Evolutionary conservation across 2,329 filamentous ascomycete genomes (phyloP), one percentile per base, ranked within the genome.

Genomic region (Trichoderma koningii): DNA sequence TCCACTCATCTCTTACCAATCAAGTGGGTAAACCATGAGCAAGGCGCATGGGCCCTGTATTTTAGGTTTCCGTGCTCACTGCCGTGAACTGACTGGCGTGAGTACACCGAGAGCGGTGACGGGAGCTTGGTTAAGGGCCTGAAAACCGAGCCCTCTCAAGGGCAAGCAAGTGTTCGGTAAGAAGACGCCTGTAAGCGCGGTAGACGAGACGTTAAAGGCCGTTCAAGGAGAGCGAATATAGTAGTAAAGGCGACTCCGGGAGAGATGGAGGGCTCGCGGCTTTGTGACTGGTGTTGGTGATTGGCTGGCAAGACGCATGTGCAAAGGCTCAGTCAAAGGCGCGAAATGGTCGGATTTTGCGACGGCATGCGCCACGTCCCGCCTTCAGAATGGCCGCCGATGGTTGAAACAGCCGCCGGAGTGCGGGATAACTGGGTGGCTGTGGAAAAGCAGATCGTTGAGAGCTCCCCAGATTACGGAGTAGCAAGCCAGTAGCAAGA

Each of bases 341-440:
- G 30, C 9, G 10, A 50, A 47, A 52, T 28, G 17, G 34, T 3
- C 23, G 30, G 14, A 30, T 28, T 15, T 10, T 51, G 47, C 47
- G 57, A 44, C 57, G 47, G 57, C 30, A 42, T 50, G 56, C 21
- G 57, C 57, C 57, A 44, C 51, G 48, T 52, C 57, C 57, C 57
- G 26, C 47, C 26, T 17, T 38, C 38, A 61, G 21, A 15, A 41
- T 28, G 30, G 21, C 56, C 51, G n/a, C 57, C 57, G 52, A 61
- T 61, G 23, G 47, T 61, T 34, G 57, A 61, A 61, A 61, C 47
- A 61, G 47, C 57, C 57, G 57, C 57, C 23, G 21, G 23, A 52
- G 57, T n/a, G 42, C 26, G 55, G 55, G 55, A 47, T 42, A 56
- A 21, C 45, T 30, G 44, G 44, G 41, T 38, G 38, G 52, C 34